Conservation (phyloP, 169 alveolate genomes). For the Babesia ovis region DNA sequence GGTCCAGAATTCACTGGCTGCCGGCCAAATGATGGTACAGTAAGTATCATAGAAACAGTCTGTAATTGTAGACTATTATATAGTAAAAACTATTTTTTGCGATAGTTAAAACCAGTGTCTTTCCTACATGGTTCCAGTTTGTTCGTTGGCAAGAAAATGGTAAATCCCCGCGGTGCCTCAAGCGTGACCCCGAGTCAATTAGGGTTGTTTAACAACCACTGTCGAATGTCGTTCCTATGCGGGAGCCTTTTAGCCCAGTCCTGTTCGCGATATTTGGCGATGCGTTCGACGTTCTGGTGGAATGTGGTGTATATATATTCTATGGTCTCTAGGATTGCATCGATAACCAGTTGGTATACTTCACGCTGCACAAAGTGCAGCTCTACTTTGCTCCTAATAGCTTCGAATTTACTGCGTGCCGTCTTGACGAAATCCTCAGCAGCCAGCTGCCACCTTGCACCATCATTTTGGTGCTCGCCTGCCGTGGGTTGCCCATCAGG, state of each 20-base stretch:
- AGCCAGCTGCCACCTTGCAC: constrained; percentile 12
- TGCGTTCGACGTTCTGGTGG: not conserved
- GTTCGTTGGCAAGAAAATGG: too few relatives aligned
- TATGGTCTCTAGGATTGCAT: not conserved
- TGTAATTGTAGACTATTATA: constrained; percentile 13
- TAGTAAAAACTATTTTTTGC: not conserved
- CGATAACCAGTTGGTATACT: not conserved
- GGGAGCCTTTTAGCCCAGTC: constrained; percentile 2
- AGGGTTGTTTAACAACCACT: not conserved
- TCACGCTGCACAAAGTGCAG: constrained; percentile 15
- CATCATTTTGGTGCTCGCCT: not conserved
- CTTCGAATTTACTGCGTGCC: constrained; percentile 2
- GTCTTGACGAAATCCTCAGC: constrained; percentile 12
- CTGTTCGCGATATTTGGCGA: not conserved
- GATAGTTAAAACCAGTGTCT: not conserved
- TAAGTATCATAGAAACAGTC: not conserved
- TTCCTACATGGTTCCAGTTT: too few relatives aligned
- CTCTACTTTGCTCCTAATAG: constrained; percentile 4
- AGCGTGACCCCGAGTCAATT: not conserved
- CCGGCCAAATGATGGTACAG: constrained; percentile 27
- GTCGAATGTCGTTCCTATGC: not conserved
- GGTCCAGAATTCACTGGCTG: constrained; percentile 20
- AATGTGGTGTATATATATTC: constrained; percentile 6
- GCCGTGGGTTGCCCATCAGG: not conserved
- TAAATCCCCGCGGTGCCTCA: too few relatives aligned